Evolutionary conservation across 2,329 filamentous ascomycete species (phyloP).

Genomic region (Nigrospora oryzae): DNA sequence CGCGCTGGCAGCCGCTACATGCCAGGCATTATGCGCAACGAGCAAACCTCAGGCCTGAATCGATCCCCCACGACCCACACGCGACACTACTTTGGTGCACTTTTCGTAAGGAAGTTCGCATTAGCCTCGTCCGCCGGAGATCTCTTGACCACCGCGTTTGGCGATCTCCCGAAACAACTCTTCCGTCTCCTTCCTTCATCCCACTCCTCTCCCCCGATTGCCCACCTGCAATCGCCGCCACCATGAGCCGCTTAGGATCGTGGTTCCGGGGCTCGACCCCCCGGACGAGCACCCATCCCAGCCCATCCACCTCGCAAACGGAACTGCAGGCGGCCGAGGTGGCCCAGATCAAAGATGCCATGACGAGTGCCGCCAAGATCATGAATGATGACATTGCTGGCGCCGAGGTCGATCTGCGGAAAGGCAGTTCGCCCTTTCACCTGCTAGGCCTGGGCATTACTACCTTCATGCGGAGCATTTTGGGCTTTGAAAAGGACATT

Average conservation of each 20-base stretch:
- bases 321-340: conserved; percentile 34
- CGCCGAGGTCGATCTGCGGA: conserved; percentile 64
- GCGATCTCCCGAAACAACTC: too few species aligned
- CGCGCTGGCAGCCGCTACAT: too few species aligned
- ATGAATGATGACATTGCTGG: conserved; percentile 86
- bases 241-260: conserved; percentile 38
- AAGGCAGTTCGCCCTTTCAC: conserved; percentile 80
- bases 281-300: conserved; percentile 22
- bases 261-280: conserved; percentile 40
- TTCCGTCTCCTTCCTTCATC: background rate
- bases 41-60: too few species aligned
- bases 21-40: too few species aligned
- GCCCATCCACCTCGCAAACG: conserved; percentile 19
- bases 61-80: too few species aligned
- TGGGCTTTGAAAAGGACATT: conserved; percentile 86
- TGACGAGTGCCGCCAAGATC: conserved; percentile 60
- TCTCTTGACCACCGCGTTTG: too few species aligned
- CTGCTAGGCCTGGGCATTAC: conserved; percentile 73
- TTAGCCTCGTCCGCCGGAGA: too few species aligned
- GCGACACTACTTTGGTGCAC: too few species aligned
- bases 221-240: conserved; percentile 3
- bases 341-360: conserved; percentile 49
- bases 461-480: conserved; percentile 74
- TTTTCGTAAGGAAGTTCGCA: too few species aligned
- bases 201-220: background rate